A percentile compares a stretch with the other conserved stretches of the same genome.
These are phyloP conservation scores for Hanseniaspora guilliermondii DNA, from an alignment of 805 yeast genomes.

Conservation along the genomic window DNA sequence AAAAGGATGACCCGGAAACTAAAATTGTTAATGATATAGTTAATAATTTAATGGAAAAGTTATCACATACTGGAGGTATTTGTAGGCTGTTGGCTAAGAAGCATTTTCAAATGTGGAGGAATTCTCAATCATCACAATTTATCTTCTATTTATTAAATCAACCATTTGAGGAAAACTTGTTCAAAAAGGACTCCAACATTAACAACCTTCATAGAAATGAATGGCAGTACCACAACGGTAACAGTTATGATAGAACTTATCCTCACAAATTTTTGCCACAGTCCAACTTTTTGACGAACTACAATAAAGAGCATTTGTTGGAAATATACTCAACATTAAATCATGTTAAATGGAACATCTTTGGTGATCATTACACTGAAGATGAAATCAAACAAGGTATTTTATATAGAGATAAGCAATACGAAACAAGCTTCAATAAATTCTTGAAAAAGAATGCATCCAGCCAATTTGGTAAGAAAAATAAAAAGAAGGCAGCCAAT, in stretches of 20 bases:
- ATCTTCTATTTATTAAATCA: constrained; percentile 30
- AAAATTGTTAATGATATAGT: constrained; percentile 18
- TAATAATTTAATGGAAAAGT: constrained; percentile 21
- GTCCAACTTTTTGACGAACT: constrained; percentile 18
- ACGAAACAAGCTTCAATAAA: constrained; percentile 7
- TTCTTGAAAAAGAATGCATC: constrained; percentile 3
- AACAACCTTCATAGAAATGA: constrained; percentile 18
- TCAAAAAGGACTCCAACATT: constrained; percentile 20
- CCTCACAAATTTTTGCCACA: constrained; percentile 21
- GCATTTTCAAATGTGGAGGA: constrained; percentile 55
- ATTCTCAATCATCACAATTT: constrained; percentile 38
- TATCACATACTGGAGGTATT: constrained; percentile 26
- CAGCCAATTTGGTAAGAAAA: background rate
- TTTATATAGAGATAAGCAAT: constrained; percentile 6
- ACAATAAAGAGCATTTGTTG: constrained; percentile 20
- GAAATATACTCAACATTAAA: constrained; percentile 17
- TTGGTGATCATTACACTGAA: constrained; percentile 10
- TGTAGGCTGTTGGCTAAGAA: constrained; percentile 37
- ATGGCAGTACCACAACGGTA: constrained; percentile 4
- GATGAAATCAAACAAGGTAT: constrained; percentile 13
- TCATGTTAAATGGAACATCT: constrained; percentile 16
- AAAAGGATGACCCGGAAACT: background rate
- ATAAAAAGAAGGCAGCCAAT: background rate
- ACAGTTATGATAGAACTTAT: constrained; percentile 7
- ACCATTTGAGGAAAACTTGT: constrained; percentile 22